Base-by-base conservation (phyloP, 768 basidiomycete species). In the Tricholoma saponaceum region DNA sequence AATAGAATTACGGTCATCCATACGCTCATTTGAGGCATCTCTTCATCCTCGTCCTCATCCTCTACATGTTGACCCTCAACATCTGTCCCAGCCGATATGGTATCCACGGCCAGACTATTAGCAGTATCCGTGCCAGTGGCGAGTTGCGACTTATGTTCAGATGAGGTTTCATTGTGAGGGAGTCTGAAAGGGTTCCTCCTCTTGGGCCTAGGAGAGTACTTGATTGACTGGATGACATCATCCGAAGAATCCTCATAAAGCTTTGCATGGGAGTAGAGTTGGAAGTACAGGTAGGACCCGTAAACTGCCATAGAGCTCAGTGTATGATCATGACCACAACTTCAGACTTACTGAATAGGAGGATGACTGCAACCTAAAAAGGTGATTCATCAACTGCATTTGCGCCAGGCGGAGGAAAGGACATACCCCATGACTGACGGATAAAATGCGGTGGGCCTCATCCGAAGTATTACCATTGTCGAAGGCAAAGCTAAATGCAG, bases 401-500 rank as follows among this genome's bases (percentile, higher is more conserved):
- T 14, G 26, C n/a, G 20, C n/a, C 23, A 18, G 7, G 39, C 8
- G 18, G 12, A 12, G n/a, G 20, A 32, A 56, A 50, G 4, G 49
- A 73, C 86, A 41, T 65, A 91, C 90, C 10, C 90, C 90, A 61
- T 82, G 90, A 62, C 89, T 91, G 69, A 89, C 81, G 58, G 78
- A 72, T 37, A 92, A 71, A 47, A 90, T 83, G 58, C 81, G 79
- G 5, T 61, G 44, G 14, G 57, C 64, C 59, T 82, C 77, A 51
- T 59, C 44, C 33, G 70, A 46, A 54, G 66, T 54, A 12, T 16
- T 25, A 2, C 71, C 59, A 43, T 68, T 64, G 14, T 37, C 4
- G 23, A 71, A 71, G 6, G 82, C 74, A 60, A 87, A 79, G 60
- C 92, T 86, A 71, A 90, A 95, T 1, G 89, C 91, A 23, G 89